Evolutionary conservation across 163 green algal species (phyloP).

Genomic region (Scenedesmus sp.): DNA sequence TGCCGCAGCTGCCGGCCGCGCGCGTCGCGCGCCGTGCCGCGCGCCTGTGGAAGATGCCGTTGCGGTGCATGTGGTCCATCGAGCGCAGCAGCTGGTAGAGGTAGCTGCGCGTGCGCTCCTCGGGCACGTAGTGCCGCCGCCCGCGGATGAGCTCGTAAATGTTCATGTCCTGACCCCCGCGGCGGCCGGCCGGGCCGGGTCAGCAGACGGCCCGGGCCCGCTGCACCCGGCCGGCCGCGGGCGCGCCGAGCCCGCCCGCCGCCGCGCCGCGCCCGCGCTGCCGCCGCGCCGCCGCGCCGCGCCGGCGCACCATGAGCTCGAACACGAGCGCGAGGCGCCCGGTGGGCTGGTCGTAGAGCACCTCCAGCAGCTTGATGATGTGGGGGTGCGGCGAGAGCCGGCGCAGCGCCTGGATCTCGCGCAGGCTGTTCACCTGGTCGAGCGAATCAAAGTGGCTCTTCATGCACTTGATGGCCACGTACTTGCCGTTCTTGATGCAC

Average conservation of each 20-base stretch:
- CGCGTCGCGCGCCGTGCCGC: background rate
- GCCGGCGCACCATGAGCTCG: slow-evolving; percentile 79
- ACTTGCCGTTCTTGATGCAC: slow-evolving; percentile 91
- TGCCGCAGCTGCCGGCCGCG: background rate
- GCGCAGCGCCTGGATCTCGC: slow-evolving; percentile 85
- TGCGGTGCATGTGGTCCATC: slow-evolving; percentile 91
- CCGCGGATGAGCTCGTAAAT: slow-evolving; percentile 91
- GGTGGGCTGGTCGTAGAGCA: slow-evolving; percentile 85
- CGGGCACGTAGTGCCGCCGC: slow-evolving; percentile 81
- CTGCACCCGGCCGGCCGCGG: too few relatives aligned
- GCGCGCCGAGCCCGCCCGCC: too few relatives aligned
- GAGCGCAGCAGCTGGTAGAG: slow-evolving; percentile 91
- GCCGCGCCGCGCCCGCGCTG: too few relatives aligned
- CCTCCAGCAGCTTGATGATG: slow-evolving; percentile 90
- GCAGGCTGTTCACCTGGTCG: slow-evolving; percentile 87
- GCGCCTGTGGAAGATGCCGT: slow-evolving; percentile 69
- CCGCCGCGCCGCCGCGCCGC: too few relatives aligned
- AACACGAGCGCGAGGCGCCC: slow-evolving; percentile 88
- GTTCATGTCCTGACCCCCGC: slow-evolving; percentile 81
- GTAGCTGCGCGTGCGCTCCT: slow-evolving; percentile 80
- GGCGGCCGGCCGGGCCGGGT: too few relatives aligned
- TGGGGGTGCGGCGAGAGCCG: slow-evolving; percentile 82
- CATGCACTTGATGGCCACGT: slow-evolving; percentile 94
- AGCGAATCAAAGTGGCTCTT: slow-evolving; percentile 84
- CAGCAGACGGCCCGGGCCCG: too few relatives aligned